A percentile compares a stretch with the other conserved stretches of the same genome.
Conservation (phyloP, 805 yeast species). For the Metschnikowia drakensbergensis region DNA sequence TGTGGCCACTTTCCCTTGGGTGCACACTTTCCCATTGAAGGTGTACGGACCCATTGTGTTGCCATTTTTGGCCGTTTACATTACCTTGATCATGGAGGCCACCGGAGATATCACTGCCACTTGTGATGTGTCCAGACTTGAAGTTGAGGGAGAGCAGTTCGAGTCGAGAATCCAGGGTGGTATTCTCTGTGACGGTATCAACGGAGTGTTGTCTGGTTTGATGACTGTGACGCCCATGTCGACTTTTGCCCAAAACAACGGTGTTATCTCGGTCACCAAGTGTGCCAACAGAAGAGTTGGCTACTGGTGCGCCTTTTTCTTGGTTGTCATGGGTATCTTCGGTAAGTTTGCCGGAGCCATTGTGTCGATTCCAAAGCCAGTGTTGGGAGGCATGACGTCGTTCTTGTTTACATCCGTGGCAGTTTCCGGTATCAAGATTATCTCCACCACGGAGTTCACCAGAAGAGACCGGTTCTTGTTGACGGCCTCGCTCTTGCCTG, state of each 20-base stretch:
- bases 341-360: conserved; percentile 51
- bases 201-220: conserved; percentile 72
- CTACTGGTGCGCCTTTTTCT: conserved; percentile 74
- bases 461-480: conserved; percentile 19
- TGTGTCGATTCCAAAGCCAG: conserved; percentile 70
- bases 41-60: conserved; percentile 84
- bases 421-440: conserved; percentile 19
- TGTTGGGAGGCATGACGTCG: conserved; percentile 20
- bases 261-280: conserved; percentile 87
- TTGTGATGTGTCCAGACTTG: conserved; percentile 82
- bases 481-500: conserved; percentile 18
- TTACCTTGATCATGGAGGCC: conserved; percentile 86
- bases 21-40: conserved; percentile 69
- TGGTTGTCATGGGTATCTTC: conserved; percentile 82
- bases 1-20: conserved; percentile 83
- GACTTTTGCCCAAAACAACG: conserved; percentile 92
- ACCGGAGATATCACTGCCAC: conserved; percentile 95
- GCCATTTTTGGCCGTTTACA: conserved; percentile 79
- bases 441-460: conserved; percentile 20
- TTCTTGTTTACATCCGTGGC: conserved; percentile 20
- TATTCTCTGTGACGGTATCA: conserved; percentile 81
- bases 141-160: conserved; percentile 75
- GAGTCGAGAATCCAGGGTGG: conserved; percentile 93
- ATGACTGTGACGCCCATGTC: conserved; percentile 87
- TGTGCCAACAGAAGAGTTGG: conserved; percentile 86